phyloP scores from a whole-genome alignment of 441 rosid genomes.

The Omphalea diandra region DNA sequence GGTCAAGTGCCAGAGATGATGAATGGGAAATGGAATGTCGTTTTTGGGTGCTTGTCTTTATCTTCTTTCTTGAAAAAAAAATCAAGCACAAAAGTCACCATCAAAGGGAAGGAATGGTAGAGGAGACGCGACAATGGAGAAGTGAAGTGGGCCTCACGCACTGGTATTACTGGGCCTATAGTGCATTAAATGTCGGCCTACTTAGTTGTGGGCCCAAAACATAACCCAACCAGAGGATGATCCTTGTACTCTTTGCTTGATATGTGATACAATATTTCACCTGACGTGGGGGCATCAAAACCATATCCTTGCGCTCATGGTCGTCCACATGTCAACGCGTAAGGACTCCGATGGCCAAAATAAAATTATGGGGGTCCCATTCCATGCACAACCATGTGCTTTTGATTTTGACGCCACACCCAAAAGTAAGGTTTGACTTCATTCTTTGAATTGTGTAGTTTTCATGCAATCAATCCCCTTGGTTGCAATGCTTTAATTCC shows the following conservation, averaged over 20 bases:
- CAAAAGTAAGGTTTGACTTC: constrained; percentile 9
- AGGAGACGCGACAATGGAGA: constrained; percentile 23
- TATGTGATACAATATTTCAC: neutral
- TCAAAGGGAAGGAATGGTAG: constrained; percentile 4
- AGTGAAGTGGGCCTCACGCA: constrained; percentile 34
- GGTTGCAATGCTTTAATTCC: neutral
- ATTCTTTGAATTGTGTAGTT: neutral
- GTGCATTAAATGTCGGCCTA: constrained; percentile 18
- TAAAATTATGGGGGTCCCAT: constrained; percentile 22
- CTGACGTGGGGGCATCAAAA: constrained; percentile 32
- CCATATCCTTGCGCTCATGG: constrained; percentile 22
- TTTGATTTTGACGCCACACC: constrained; percentile 25
- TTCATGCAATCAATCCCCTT: constrained; percentile 12
- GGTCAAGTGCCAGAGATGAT: too few relatives aligned
- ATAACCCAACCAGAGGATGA: constrained; percentile 21
- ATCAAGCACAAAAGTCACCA: neutral
- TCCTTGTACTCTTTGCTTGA: too few relatives aligned
- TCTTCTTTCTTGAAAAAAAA: neutral
- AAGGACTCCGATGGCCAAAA: too few relatives aligned
- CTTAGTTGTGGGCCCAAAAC: constrained; percentile 32
- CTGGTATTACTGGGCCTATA: constrained; percentile 23
- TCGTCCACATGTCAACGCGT: constrained; percentile 20
- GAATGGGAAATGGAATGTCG: neutral
- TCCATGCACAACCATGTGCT: constrained; percentile 30
- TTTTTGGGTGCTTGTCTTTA: neutral